phyloP scores from a whole-genome alignment of 176 grass and related monocot species.

The Zea mays region DNA sequence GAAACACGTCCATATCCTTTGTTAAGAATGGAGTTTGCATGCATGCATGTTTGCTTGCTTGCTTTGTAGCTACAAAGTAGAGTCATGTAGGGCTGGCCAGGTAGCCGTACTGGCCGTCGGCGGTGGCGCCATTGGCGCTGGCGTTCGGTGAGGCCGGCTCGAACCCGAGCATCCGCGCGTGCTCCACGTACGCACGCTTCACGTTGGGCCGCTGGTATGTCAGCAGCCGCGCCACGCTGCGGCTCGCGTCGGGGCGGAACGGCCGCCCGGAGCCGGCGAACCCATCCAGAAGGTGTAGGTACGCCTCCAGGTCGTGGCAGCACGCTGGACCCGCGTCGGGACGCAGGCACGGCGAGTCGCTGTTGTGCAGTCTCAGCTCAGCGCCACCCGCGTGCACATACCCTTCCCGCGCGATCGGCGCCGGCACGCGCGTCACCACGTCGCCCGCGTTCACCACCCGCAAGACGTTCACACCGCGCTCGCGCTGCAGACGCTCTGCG shows the following conservation, averaged over 20 bases:
- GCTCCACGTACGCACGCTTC: constrained; percentile 52
- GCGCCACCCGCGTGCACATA: constrained; percentile 54
- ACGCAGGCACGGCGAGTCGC: constrained; percentile 55
- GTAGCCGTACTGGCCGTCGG: constrained; percentile 48
- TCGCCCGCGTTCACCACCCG: constrained; percentile 75
- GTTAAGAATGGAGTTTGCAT: not conserved
- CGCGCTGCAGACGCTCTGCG: constrained; percentile 37
- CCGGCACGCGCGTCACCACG: constrained; percentile 63
- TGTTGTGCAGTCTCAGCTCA: constrained; percentile 59
- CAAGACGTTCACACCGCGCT: constrained; percentile 50
- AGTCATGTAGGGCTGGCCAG: constrained; percentile 46
- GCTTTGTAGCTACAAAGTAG: not conserved
- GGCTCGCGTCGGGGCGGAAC: constrained; percentile 55
- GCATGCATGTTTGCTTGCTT: not conserved
- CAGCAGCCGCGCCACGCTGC: constrained; percentile 56
- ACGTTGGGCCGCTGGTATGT: constrained; percentile 53
- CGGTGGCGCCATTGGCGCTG: constrained; percentile 3
- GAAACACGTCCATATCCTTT: not conserved
- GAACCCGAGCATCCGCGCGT: constrained; percentile 49
- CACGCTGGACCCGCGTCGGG: constrained; percentile 61
- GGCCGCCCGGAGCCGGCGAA: constrained; percentile 50
- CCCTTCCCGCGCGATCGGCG: constrained; percentile 30
- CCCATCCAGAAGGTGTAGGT: constrained; percentile 69
- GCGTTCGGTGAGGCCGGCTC: constrained; percentile 35
- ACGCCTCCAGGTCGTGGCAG: constrained; percentile 76